Conservation (phyloP, 169 alveolate genomes). For the Eimeria praecox region DNA sequence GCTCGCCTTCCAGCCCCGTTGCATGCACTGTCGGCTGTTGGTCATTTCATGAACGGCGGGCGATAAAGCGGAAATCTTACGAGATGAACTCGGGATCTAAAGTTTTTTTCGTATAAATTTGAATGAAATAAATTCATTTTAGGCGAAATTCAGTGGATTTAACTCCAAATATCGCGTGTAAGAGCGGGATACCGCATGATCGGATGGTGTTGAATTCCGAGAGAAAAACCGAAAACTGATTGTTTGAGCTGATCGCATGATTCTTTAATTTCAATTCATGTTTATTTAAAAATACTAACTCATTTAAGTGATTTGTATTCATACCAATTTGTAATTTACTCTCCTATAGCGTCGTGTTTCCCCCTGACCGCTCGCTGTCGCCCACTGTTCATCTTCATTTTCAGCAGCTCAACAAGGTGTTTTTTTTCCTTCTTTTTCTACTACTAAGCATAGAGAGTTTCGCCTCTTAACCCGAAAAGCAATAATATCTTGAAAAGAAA, state of each 20-base stretch:
- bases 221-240: background rate
- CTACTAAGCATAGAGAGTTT: background rate
- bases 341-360: too few species aligned
- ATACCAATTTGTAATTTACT: too few species aligned
- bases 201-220: background rate
- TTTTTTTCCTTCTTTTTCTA: background rate
- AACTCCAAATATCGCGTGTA: background rate
- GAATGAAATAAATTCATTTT: background rate
- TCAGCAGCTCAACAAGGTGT: too few species aligned
- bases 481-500: background rate
- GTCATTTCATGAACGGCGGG: background rate
- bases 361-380: too few species aligned
- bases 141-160: background rate
- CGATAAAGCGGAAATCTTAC: background rate
- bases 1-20: background rate
- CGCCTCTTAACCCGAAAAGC: background rate
- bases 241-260: background rate
- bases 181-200: background rate
- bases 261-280: background rate
- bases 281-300: background rate
- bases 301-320: background rate
- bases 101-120: background rate
- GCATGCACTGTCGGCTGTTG: background rate
- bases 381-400: too few species aligned
- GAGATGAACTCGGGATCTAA: too few species aligned